Base-by-base conservation (phyloP, 176 grass and related monocot species). In the Eragrostis nindensis region DNA sequence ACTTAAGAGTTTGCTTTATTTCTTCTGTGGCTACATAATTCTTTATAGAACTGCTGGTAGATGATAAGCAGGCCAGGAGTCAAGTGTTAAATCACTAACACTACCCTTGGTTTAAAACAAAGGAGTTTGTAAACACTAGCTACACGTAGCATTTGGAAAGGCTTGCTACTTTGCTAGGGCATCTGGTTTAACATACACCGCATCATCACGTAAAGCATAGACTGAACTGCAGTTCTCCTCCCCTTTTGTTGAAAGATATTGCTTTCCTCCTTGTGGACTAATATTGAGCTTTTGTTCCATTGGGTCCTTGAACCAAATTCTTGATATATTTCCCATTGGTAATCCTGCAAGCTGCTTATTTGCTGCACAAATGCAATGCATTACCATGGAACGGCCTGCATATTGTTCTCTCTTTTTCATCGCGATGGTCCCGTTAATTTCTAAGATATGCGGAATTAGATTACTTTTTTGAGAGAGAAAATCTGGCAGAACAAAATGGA, bases 121-220 rank as follows among this genome's bases (percentile, higher is more conserved):
- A 66, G 9, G 19, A 73, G 62, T 22, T 39, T 10, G 54, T 6
- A 65, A n/a, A 39, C 61, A 52, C 45, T 78, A 66, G 61, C 19
- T 39, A 66, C 76, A 78, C 50, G 27, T 30, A 78, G 29, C 82
- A 77, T 71, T 66, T 72, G 40, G 18, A 66, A 71, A 82, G 72
- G 72, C 56, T 81, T 70, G 12, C 55, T 41, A 66, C 61, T 66
- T 78, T 66, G 22, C 8, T 57, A 26, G 39, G 66, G 67, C 55
- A 81, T 42, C 65, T 62, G 71, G 64, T 36, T 81, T 45, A 41
- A 17, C 1, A 49, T 49, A 36, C 44, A 27, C 19, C 16, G 1
- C 63, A 54, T 68, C 40, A 45, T 39, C 42, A 68, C 18, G 61
- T 50, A 80, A 22, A 53, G 50, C 60, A 29, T 2, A 80, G 12